These are phyloP conservation scores for Saccharum hybrid DNA, from an alignment of 202 grass and related monocot genomes.

Conservation along the genomic window DNA sequence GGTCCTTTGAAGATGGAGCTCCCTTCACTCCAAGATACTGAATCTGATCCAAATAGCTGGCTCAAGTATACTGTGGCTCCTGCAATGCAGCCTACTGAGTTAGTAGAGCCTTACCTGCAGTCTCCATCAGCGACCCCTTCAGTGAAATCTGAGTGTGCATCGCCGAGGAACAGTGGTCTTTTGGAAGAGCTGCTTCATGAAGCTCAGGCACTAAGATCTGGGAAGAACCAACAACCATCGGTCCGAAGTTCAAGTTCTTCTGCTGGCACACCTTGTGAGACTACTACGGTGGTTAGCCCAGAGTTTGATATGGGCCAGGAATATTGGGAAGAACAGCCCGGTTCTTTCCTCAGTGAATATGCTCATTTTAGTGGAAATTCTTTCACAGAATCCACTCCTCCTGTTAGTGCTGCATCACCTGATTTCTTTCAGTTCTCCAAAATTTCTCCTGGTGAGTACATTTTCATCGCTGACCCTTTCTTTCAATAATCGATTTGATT, in stretches of 20 bases:
- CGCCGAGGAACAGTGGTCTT: slow-evolving; percentile 68
- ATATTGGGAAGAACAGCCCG: slow-evolving; percentile 54
- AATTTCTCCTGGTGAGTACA: slow-evolving; percentile 60
- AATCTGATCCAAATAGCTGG: slow-evolving; percentile 76
- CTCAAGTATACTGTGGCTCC: slow-evolving; percentile 58
- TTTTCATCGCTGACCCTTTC: slow-evolving; percentile 7
- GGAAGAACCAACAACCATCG: slow-evolving; percentile 51
- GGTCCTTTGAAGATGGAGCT: slow-evolving; percentile 95
- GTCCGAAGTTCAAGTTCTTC: slow-evolving; percentile 73
- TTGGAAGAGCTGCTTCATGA: slow-evolving; percentile 88
- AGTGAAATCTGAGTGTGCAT: slow-evolving; percentile 64
- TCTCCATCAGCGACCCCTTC: slow-evolving; percentile 62
- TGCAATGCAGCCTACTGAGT: slow-evolving; percentile 61
- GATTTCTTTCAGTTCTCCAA: slow-evolving; percentile 67
- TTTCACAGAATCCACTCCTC: slow-evolving; percentile 53
- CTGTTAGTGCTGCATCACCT: slow-evolving; percentile 51
- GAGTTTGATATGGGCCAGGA: slow-evolving; percentile 60
- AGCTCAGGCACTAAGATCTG: slow-evolving; percentile 53
- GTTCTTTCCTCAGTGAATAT: slow-evolving; percentile 52
- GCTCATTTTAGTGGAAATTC: slow-evolving; percentile 49
- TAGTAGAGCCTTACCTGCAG: slow-evolving; percentile 59
- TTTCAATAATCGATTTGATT: background rate
- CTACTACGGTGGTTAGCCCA: slow-evolving; percentile 40
- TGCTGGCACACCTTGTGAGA: slow-evolving; percentile 55
- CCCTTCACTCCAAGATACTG: slow-evolving; percentile 99